Evolutionary conservation across 2,329 filamentous ascomycete genomes (phyloP).

Genomic region (Epichloe brachyelytri): DNA sequence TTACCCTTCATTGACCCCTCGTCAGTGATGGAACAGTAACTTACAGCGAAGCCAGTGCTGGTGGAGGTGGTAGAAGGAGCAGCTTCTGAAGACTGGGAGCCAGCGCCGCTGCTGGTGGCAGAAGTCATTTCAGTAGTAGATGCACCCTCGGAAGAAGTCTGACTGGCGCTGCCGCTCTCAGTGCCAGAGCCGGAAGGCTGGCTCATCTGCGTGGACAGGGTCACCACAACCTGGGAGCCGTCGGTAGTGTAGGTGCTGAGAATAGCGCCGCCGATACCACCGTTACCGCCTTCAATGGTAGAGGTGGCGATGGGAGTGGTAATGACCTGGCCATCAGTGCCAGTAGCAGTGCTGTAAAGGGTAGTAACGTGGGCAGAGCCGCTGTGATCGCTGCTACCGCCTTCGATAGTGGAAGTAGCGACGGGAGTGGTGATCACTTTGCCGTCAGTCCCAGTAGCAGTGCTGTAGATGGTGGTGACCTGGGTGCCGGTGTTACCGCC

Average conservation of each 20-base stretch:
- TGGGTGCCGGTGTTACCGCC: not conserved
- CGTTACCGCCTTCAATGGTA: constrained; percentile 14
- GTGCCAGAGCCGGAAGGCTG: constrained; percentile 9
- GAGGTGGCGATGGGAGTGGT: constrained; percentile 25
- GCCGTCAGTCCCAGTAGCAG: constrained; percentile 20
- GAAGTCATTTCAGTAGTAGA: constrained; percentile 1
- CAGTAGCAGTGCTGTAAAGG: constrained; percentile 22
- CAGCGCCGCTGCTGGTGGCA: not conserved
- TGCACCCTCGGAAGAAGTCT: constrained; percentile 9
- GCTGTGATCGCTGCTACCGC: constrained; percentile 7
- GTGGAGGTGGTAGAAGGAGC: constrained; percentile 5
- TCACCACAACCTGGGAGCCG: constrained; percentile 12
- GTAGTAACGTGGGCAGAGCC: constrained; percentile 17
- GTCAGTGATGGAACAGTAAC: constrained; percentile 5
- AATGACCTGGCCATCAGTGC: constrained; percentile 19
- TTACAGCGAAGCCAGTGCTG: constrained; percentile 17
- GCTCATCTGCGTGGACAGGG: constrained; percentile 16
- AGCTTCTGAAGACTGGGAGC: not conserved
- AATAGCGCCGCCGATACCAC: constrained; percentile 7
- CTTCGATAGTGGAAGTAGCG: constrained; percentile 21
- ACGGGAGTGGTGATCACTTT: constrained; percentile 22
- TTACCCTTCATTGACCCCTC: not conserved
- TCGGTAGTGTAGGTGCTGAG: constrained; percentile 13
- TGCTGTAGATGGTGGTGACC: constrained; percentile 24
- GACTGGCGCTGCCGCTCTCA: constrained; percentile 8